A percentile compares a stretch with the other conserved stretches of the same genome.
Evolutionary conservation across 2,329 filamentous ascomycete genomes (phyloP).

Genomic region (Whalleya microplaca): DNA sequence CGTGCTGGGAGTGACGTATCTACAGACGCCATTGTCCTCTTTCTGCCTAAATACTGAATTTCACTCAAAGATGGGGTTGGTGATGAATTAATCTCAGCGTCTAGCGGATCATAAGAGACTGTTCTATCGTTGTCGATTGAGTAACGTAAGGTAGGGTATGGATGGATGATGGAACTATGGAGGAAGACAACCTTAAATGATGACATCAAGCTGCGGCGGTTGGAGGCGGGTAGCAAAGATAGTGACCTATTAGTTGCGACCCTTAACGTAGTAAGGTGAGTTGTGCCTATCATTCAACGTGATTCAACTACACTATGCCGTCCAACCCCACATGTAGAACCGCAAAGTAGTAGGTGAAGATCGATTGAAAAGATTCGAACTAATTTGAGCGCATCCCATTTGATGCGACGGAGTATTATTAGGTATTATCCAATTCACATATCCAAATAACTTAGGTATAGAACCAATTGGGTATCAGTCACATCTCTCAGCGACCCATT

Average conservation of each 20-base stretch:
- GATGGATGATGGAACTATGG: background rate
- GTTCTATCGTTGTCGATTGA: constrained; percentile 5
- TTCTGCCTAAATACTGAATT: background rate
- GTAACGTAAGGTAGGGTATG: background rate
- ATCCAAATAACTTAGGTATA: background rate
- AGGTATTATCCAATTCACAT: background rate
- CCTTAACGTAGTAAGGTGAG: background rate
- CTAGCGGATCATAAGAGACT: constrained; percentile 2
- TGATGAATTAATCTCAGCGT: constrained; percentile 3
- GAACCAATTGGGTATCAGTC: background rate
- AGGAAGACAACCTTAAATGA: no score
- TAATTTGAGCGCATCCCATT: background rate
- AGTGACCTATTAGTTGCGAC: background rate
- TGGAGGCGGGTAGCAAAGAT: constrained; percentile 3
- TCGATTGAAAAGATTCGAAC: background rate
- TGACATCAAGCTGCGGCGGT: constrained; percentile 21
- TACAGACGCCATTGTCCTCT: constrained; percentile 37
- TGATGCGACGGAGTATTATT: background rate
- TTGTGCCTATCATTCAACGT: background rate
- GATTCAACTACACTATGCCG: background rate
- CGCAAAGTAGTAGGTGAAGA: background rate
- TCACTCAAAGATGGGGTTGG: background rate
- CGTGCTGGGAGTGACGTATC: constrained; percentile 53
- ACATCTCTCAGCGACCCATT: background rate
- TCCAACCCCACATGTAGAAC: background rate